Conservation (phyloP, 1,284 basidiomycete species). For the Apiotrichum montevideense region DNA sequence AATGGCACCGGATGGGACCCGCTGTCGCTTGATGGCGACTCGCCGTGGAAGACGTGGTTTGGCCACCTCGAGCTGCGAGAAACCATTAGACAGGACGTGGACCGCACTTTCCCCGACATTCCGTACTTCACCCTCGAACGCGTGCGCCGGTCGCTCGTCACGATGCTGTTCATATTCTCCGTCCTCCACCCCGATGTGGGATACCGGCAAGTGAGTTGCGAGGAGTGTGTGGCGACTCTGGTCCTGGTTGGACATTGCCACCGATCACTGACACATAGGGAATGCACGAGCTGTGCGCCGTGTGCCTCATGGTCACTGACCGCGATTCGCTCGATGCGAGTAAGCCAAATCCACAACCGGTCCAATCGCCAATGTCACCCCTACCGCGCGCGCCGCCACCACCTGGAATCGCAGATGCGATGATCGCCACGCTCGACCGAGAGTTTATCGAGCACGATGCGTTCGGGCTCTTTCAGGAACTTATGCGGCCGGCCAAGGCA, state of each 20-base stretch:
- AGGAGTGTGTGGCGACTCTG: too few species aligned
- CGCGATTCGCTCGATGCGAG: slow-evolving; percentile 59
- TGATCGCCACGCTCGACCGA: slow-evolving; percentile 37
- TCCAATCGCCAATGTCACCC: neutral
- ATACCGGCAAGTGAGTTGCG: slow-evolving; percentile 55
- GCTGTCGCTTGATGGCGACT: slow-evolving; percentile 73
- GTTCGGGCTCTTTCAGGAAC: slow-evolving; percentile 66
- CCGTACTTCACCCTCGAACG: slow-evolving; percentile 70
- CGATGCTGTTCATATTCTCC: slow-evolving; percentile 76
- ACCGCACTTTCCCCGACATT: slow-evolving; percentile 90
- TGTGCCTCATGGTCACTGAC: slow-evolving; percentile 71
- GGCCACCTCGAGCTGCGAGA: slow-evolving; percentile 74
- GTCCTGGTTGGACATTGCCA: neutral
- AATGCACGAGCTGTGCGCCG: slow-evolving; percentile 90
- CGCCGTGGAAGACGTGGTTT: slow-evolving; percentile 90
- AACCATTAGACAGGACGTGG: slow-evolving; percentile 83
- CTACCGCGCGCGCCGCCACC: neutral
- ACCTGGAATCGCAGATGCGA: slow-evolving; percentile 17
- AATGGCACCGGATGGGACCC: slow-evolving; percentile 62
- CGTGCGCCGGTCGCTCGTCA: slow-evolving; percentile 71
- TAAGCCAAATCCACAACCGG: neutral
- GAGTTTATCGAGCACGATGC: slow-evolving; percentile 57
- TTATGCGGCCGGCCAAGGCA: slow-evolving; percentile 68
- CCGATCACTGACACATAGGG: slow-evolving; percentile 52
- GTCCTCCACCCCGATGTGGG: slow-evolving; percentile 70